Base-by-base conservation (phyloP, 345 rosid genomes). In the Arabis hirsuta region DNA sequence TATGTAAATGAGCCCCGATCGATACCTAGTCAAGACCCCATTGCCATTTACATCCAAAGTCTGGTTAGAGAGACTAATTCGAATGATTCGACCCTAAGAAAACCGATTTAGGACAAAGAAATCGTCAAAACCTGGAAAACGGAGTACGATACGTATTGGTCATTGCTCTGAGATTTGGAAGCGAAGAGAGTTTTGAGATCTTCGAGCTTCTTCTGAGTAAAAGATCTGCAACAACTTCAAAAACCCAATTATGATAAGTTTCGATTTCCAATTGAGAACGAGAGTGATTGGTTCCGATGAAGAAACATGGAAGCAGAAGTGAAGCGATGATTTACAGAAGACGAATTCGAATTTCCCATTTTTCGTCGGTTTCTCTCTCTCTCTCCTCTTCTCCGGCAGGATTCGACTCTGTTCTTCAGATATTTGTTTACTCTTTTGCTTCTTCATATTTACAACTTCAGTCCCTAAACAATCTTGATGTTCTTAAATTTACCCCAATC, bases 11-110 rank as follows among this genome's bases (percentile, higher is more conserved):
- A 14, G 31, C 13, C 36, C 56, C 2, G 44, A 46, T 41, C 3
- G 45, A 19, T 81, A 89, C 98, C 97, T 91, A 14, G 79, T 73
- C 79, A 91, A 69, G 38, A 67, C 20, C 5, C 87, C 95, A 81
- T 85, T 90, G 76, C 81, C 82, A 34, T 78, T 84, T 6, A 89
- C 79, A 74, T 94, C 95, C 41, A 91, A 66, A 52, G 89, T 78
- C 80, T 83, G 87, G 80, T 81, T 12, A 67, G 16, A 16, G 60
- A 22, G 60, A 41, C 24, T 38, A 16, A 22, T 27, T 62, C 74
- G 6, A 51, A 45, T 51, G 1, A 59, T 3, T 9, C 14, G 47
- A 42, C 16, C 12, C 24, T 45, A 1, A 44, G 12, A 62, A 64
- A 24, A 36, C 52, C 12, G 46, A 43, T 51, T 53, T 27, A 7